Base-by-base conservation (phyloP, 2,329 filamentous ascomycete species). In the Aspergillus sp. region DNA sequence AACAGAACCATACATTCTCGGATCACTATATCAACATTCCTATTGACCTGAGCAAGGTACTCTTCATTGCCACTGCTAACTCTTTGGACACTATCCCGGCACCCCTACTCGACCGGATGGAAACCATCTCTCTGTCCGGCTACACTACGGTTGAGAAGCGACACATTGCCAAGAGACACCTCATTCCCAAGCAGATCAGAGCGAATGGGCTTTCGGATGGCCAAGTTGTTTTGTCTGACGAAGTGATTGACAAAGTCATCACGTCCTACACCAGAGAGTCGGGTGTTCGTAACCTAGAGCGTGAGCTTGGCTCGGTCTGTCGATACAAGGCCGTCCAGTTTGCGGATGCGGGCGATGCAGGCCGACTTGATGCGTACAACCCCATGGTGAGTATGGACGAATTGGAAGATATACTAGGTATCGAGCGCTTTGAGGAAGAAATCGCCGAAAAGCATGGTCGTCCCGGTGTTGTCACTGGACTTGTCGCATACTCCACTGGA, bases 51-150 rank as follows among this genome's bases (percentile, higher is more conserved):
- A 96, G 92, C 79, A 97, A 96, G 78, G 91, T 99, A 21, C 84
- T 99, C 10, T 99, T 99, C 79, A 96, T 99, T 70, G 95, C 95
- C 6, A 99, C 95, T 0, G 95, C 95, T 49, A 99, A 99, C 78
- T 92, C 86, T 8, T 83, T 98, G 23, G 94, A 98, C 71, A 97
- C 93, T 0, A 99, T 99, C 57, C 93, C 95, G 2, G 83, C 92
- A n/a, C 93, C 95, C 17, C 82, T 99, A 2, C 84, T 99, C 11
- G 95, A 99, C 77, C 90, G 95, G 61, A 97, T 99, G 94, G 95
- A 99, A 79, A 96, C 89, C 6, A 96, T 99, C 57, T 86, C 90
- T 66, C 85, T 99, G 21, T 91, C 92, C 1, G 95, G 95, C 66
- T 99, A 99, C 80, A 99, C 95, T 0, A 97, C 93, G 5, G 84